A percentile compares a stretch with the other conserved stretches of the same genome.
phyloP scores from a whole-genome alignment of 176 grass and related monocot species.

The Oryza nivara region DNA sequence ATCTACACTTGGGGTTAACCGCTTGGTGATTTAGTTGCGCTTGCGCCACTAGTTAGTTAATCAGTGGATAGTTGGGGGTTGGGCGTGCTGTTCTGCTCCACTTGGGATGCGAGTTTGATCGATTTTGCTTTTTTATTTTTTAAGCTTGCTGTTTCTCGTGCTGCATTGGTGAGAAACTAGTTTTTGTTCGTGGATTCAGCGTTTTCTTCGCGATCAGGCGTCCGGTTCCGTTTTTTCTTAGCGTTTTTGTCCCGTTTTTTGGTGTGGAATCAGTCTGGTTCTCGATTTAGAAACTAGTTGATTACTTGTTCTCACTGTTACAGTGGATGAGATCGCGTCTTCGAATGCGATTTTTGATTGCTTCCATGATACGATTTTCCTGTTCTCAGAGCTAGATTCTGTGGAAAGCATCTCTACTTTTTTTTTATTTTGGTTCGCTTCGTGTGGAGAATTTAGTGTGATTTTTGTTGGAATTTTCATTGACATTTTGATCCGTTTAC shows the following conservation, averaged over 20 bases:
- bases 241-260: too few species aligned
- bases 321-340: neutral
- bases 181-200: too few species aligned
- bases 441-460: neutral
- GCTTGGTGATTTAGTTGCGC: neutral
- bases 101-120: neutral
- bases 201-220: too few species aligned
- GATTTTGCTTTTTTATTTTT: neutral
- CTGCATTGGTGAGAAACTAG: neutral
- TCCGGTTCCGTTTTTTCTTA: too few species aligned
- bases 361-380: neutral
- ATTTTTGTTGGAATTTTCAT: neutral
- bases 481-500: slow-evolving; percentile 41
- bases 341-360: neutral
- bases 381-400: neutral
- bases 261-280: too few species aligned
- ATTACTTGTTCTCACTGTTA: neutral
- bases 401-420: neutral
- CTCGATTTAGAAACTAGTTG: neutral
- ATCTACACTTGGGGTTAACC: neutral
- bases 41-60: neutral
- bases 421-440: neutral
- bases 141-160: neutral
- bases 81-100: neutral
- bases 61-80: neutral